Evolutionary conservation across 2,329 filamentous ascomycete genomes (phyloP).

Genomic region (Hortaea werneckii): DNA sequence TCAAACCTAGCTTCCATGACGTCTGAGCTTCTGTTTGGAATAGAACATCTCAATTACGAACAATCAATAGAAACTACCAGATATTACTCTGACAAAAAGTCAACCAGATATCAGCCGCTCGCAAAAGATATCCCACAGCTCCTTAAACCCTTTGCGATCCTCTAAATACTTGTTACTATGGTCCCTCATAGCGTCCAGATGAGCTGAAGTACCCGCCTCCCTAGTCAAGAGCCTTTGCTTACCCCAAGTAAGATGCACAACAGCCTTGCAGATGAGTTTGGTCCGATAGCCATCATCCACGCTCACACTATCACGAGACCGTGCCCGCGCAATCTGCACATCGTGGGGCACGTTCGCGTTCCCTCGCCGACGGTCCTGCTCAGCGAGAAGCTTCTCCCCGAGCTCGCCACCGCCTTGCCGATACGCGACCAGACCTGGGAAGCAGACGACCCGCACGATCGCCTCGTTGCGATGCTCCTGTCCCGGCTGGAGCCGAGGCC

Average conservation of each 20-base stretch:
- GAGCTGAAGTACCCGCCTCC: constrained; percentile 19
- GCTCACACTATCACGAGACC: constrained; percentile 3
- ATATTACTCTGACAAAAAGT: no score
- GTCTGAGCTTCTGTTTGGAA: no score
- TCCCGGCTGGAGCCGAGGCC: constrained; percentile 10
- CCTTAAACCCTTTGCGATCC: constrained; percentile 23
- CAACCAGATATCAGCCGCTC: no score
- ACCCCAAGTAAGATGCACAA: constrained; percentile 21
- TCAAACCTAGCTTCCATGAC: no score
- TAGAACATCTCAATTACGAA: no score
- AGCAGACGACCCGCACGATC: constrained; percentile 20
- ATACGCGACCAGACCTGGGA: constrained; percentile 18
- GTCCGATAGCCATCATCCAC: constrained; percentile 18
- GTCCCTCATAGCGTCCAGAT: constrained; percentile 16
- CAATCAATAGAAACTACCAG: no score
- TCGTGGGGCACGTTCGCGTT: not conserved
- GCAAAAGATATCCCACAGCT: constrained; percentile 13
- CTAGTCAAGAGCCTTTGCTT: constrained; percentile 20
- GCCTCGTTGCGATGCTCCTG: constrained; percentile 12
- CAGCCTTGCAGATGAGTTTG: constrained; percentile 17
- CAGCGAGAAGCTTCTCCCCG: constrained; percentile 12
- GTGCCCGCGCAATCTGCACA: not conserved
- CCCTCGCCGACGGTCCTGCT: not conserved
- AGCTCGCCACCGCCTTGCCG: constrained; percentile 17
- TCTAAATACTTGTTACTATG: constrained; percentile 21